phyloP scores from a whole-genome alignment of 1,139 yeast genomes.

The Lodderomyces orthopsilosis region DNA sequence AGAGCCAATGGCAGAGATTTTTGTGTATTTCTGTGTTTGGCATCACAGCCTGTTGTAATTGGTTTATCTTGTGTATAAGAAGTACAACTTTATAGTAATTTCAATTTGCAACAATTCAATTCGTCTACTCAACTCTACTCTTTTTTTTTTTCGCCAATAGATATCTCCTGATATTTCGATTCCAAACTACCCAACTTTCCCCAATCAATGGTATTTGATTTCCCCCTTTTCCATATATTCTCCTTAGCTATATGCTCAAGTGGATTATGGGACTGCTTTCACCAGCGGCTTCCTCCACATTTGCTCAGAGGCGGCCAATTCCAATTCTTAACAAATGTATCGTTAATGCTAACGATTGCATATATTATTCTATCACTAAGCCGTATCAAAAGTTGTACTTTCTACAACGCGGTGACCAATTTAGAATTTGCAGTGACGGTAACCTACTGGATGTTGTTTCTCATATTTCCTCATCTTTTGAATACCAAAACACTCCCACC shows the following conservation, averaged over 20 bases:
- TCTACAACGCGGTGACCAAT: slow-evolving; percentile 16
- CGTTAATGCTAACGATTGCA: slow-evolving; percentile 18
- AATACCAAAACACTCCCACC: slow-evolving; percentile 20
- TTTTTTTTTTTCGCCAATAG: neutral
- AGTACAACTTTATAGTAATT: neutral
- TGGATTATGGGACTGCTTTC: slow-evolving; percentile 11
- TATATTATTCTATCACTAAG: slow-evolving; percentile 6
- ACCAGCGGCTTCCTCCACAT: slow-evolving; percentile 33
- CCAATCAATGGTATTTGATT: neutral
- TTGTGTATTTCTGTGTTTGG: slow-evolving; percentile 7
- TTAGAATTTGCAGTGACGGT: slow-evolving; percentile 22
- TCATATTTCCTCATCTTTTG: slow-evolving; percentile 19
- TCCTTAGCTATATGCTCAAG: slow-evolving; percentile 9
- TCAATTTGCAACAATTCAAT: neutral
- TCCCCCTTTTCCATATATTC: slow-evolving; percentile 3
- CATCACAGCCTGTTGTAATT: slow-evolving; percentile 10
- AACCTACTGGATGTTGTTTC: slow-evolving; percentile 22
- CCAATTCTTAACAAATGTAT: slow-evolving; percentile 61
- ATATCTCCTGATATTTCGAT: neutral
- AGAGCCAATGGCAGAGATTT: slow-evolving; percentile 7
- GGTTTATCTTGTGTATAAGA: slow-evolving; percentile 10
- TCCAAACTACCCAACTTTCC: no score
- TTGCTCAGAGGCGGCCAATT: slow-evolving; percentile 54
- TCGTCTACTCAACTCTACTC: neutral
- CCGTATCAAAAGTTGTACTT: slow-evolving; percentile 2